Base-by-base conservation (phyloP, 768 basidiomycete species). In the Suillus decipiens region DNA sequence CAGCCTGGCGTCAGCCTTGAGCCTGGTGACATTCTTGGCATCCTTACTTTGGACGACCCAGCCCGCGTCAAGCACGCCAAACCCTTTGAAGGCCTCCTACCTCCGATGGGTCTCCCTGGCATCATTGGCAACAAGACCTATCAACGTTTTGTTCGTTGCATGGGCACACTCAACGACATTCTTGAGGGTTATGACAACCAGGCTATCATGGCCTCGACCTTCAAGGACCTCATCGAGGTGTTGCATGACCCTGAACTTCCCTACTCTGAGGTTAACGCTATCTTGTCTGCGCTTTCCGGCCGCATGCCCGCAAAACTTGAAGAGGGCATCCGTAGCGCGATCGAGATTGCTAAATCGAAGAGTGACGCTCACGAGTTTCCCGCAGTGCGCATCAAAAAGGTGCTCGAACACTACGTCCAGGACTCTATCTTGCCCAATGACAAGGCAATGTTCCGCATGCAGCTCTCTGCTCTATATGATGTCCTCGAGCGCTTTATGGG, bases 171-270 rank as follows among this genome's bases (percentile, higher is more conserved):
- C 59, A 86, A 89, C 74, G 95, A 98, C 77, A 96, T 97, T 69
- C 84, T 99, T 64, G 92, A 95, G 62, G 97, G 97, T 42, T 99
- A 90, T 77, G 97, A 99, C 78, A 98, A 98, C 78, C 93, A 95
- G 71, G 89, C 94, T 6, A 82, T 92, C 67, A 95, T 99, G 91
- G 82, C 84, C 22, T 77, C 88, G 5, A 93, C 93, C 12, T 81
- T 98, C 71, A 96, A 94, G 75, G 90, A 95, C 51, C 88, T 99
- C 63, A 81, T 93, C 69, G 80, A 86, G 42, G 87, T 93, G 45
- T 84, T 99, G 39, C 88, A 89, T 64, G 84, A 95, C 70, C 85
- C 90, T 7, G 92, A 93, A 65, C 87, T 99, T 33, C 95, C 97
- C 0, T 98, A 90, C 77, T 86, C 92, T 28, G 91, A 98, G 75